Evolutionary conservation across 495 filamentous ascomycete genomes (phyloP), one percentile per base, ranked within the genome.

Genomic region (Massariosphaeria phaeospora): DNA sequence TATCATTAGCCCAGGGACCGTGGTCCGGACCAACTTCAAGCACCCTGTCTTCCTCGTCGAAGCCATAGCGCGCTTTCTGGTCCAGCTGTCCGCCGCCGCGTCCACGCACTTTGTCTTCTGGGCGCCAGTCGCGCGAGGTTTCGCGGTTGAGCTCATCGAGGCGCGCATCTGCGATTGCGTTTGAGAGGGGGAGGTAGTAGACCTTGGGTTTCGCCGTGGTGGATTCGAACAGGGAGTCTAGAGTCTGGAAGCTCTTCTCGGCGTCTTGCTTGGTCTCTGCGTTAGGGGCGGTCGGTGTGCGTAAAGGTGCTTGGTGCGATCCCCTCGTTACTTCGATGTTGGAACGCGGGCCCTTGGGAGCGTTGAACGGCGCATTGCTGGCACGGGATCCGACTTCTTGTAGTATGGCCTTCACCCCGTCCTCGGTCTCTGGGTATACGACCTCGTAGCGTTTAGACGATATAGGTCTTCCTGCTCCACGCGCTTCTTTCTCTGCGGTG

Each of bases 1-100:
- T 24, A 11, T 36, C 50, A n/a, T 54, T 55, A 20, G 17, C 26
- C 48, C 59, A 56, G 3, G 59, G 59, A 13, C 72, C 75, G 59
- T 81, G 81, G 66, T 95, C 89, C 4, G 78, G 77, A 2, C 89
- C 90, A 54, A 79, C 72, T 68, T 95, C 88, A 40, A 94, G 85
- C 39, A 95, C 76, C 0, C 67, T 38, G 54, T 84, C 79, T 0
- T 75, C 78, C 49, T 85, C 75, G 70, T 94, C 87, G 63, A 95
- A 96, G 0, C 82, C 84, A 66, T 85, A 91, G 26, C 86, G 75
- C 43, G 85, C 79, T 67, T 82, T 82, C 21, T 88, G 80, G 35
- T 81, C 80, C 30, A 56, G 25, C 21, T 21, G 41, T 45, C 26
- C 56, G 30, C 33, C 25, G 0, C 60, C 60, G 7, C 60, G 48